Conservation (phyloP, 2,329 filamentous ascomycete species). For the Fusarium mangiferae region DNA sequence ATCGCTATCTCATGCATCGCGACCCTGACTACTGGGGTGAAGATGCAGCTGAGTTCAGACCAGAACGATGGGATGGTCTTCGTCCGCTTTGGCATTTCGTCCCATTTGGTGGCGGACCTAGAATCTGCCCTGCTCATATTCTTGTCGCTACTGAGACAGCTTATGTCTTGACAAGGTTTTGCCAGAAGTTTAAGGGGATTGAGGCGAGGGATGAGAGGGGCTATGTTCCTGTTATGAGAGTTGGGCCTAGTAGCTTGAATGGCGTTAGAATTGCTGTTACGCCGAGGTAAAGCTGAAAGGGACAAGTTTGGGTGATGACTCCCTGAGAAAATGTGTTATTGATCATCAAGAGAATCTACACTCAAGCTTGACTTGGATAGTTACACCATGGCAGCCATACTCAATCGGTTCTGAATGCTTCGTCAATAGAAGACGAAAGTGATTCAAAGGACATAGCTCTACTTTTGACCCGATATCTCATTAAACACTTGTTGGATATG, state of each 20-base stretch:
- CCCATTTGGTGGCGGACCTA: background rate
- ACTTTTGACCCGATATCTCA: too few relatives aligned
- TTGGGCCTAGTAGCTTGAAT: background rate
- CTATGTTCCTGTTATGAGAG: conserved; percentile 3
- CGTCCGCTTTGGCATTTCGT: conserved; percentile 1
- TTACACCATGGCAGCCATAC: fast-evolving
- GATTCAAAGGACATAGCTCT: background rate
- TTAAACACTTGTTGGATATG: background rate
- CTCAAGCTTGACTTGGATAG: background rate
- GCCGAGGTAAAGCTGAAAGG: background rate
- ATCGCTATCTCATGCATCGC: background rate
- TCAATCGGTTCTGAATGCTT: too few relatives aligned
- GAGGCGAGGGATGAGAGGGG: background rate
- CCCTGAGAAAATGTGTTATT: fast-evolving
- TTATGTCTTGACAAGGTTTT: background rate
- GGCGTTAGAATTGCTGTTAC: background rate
- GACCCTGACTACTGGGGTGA: background rate
- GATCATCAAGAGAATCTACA: background rate
- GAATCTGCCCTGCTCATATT: background rate
- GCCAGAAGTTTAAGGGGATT: background rate
- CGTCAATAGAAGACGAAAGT: background rate
- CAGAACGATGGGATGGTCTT: background rate
- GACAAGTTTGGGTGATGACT: too few relatives aligned
- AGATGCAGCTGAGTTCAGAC: background rate
- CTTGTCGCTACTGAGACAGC: background rate